Evolutionary conservation across 129 eudicot species (phyloP).

Genomic region (Chrysanthemum makinoi): DNA sequence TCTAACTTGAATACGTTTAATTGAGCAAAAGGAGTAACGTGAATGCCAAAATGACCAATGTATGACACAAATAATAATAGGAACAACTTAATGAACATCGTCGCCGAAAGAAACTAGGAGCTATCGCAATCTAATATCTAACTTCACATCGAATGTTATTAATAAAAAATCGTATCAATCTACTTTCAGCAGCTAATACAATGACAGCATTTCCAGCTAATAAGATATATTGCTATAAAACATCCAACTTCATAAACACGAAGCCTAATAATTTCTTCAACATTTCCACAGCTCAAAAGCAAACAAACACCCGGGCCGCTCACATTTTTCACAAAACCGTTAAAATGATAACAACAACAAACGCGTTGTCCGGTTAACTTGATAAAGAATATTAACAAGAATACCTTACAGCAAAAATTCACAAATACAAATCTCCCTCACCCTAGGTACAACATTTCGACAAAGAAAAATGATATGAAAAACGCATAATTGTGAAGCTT

Average conservation of each 20-base stretch:
- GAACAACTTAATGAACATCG: constrained; percentile 14
- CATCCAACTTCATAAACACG: too few relatives aligned
- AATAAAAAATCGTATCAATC: neutral
- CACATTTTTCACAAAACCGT: neutral
- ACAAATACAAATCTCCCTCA: too few relatives aligned
- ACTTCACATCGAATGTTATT: neutral
- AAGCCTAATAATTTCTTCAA: too few relatives aligned
- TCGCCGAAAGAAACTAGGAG: constrained; percentile 2
- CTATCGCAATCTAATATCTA: constrained; percentile 2
- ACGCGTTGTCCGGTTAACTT: neutral
- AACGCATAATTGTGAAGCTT: too few relatives aligned
- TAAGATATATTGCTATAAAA: too few relatives aligned
- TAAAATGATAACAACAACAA: neutral
- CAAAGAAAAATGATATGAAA: too few relatives aligned
- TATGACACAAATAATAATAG: neutral
- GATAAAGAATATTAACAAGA: neutral
- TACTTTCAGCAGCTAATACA: neutral
- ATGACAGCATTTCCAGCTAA: too few relatives aligned
- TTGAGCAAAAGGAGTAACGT: neutral
- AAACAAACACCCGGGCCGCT: neutral
- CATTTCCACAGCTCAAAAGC: neutral
- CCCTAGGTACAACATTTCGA: too few relatives aligned
- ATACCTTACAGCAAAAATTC: too few relatives aligned
- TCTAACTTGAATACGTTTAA: neutral
- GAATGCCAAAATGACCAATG: constrained; percentile 3